These are phyloP conservation scores for Pseudozyma tsukubaensis DNA, from an alignment of 1,284 basidiomycete species.

Conservation along the genomic window DNA sequence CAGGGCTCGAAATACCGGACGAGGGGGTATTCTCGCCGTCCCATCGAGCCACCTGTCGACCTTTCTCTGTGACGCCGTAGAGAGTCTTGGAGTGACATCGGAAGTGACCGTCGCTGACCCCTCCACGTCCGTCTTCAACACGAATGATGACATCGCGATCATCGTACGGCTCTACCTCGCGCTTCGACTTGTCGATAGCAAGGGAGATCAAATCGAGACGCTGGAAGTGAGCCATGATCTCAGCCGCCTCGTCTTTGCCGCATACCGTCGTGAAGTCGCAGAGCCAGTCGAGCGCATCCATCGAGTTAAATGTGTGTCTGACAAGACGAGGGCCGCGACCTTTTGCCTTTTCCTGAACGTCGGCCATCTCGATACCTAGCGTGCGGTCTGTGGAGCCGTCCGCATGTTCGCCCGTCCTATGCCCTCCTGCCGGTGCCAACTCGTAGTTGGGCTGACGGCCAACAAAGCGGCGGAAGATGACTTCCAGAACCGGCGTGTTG, in stretches of 20 bases:
- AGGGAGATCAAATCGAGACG: slow-evolving; percentile 89
- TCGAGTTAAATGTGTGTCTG: slow-evolving; percentile 86
- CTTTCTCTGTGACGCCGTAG: slow-evolving; percentile 93
- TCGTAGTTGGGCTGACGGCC: slow-evolving; percentile 73
- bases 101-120: slow-evolving; percentile 76
- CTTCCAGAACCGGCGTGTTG: slow-evolving; percentile 89
- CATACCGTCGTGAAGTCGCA: slow-evolving; percentile 97
- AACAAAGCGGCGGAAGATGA: slow-evolving; percentile 92
- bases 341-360: slow-evolving; percentile 75
- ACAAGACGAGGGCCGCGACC: slow-evolving; percentile 80
- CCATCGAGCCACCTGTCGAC: slow-evolving; percentile 83
- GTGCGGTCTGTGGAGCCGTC: slow-evolving; percentile 70
- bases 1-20: slow-evolving; percentile 19
- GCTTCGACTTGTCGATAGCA: slow-evolving; percentile 73
- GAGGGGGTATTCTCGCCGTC: slow-evolving; percentile 24
- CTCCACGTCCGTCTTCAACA: slow-evolving; percentile 57
- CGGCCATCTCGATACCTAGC: slow-evolving; percentile 72
- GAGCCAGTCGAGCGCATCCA: slow-evolving; percentile 92
- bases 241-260: slow-evolving; percentile 94
- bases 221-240: slow-evolving; percentile 96
- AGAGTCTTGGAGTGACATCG: slow-evolving; percentile 92
- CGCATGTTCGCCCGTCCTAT: slow-evolving; percentile 7
- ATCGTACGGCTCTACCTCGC: slow-evolving; percentile 55
- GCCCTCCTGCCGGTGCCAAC: neutral
- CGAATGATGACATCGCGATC: slow-evolving; percentile 54